Base-by-base conservation (phyloP, 441 rosid species). In the Eugenia klotzschiana region DNA sequence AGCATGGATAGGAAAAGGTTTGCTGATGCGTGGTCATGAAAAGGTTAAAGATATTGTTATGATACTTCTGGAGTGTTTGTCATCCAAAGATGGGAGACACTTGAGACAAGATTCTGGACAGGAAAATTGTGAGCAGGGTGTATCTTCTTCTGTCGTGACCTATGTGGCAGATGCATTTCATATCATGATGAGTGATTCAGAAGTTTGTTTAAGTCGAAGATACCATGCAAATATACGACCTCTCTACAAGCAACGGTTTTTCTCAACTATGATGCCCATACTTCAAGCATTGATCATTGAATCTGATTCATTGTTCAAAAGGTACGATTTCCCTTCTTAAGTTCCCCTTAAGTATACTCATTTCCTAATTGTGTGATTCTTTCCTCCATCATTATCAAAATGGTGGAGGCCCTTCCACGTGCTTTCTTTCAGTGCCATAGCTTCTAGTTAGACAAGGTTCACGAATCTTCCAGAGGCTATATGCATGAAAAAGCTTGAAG, bases 1-100 rank as follows among this genome's bases (percentile, higher is more conserved):
- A 86, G 95, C 98, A 83, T 97, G 99, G 98, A 90, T 95, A 60
- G 98, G 96, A 50, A 97, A 97, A 89, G 99, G 98, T 83, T 88
- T 97, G 88, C 93, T 97, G 81, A 90, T 97, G 96, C 92, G 92
- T 83, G 98, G 99, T 79, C 94, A 94, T 87, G 91, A 90, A 88
- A 94, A 93, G 89, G 90, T 93, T 57, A 93, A 88, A 79, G 94
- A 95, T 85, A 84, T 94, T 82, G 86, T 93, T 50, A 87, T 85
- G 89, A 84, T 91, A 84, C 88, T 94, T 55, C 83, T 95, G 26
- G 90, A 90, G 84, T 92, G 94, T 87, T 88, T 96, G 81, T 87
- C 90, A 85, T 87, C 92, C 69, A 85, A 84, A 80, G 90, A 86
- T 82, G 80, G 49, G 81, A 82, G 52, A 77, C 85, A 87, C 64